These are phyloP conservation scores for Micractinium conductrix DNA, from an alignment of 139 green algal genomes.

Conservation along the genomic window DNA sequence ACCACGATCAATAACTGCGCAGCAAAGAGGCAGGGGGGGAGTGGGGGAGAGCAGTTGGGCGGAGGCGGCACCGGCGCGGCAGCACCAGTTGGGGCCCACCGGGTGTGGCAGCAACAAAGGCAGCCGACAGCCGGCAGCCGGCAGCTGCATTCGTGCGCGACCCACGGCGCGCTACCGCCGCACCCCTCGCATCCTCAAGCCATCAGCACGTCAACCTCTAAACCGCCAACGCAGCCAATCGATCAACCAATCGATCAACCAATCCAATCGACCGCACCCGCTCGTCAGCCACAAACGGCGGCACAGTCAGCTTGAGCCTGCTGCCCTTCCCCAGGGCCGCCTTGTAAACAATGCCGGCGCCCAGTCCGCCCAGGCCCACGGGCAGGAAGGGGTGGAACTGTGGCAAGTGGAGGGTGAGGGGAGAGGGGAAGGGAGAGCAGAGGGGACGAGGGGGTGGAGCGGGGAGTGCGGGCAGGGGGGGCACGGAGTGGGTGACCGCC, in stretches of 20 bases:
- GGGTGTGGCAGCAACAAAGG: no score
- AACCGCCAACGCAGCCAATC: no score
- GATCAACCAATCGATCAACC: no score
- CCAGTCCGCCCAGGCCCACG: conserved; percentile 2
- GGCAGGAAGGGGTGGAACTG: not conserved
- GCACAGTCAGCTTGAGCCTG: not conserved
- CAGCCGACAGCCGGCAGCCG: no score
- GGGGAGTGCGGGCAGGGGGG: no score
- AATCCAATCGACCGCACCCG: not conserved
- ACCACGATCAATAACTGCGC: not conserved
- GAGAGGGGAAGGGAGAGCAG: not conserved
- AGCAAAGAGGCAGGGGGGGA: not conserved
- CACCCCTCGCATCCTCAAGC: no score
- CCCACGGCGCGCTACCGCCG: no score
- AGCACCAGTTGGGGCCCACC: no score
- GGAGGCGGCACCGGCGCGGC: no score
- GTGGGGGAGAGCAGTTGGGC: not conserved
- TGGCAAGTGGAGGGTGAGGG: not conserved
- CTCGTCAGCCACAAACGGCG: not conserved
- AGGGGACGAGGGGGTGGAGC: not conserved
- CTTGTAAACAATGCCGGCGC: conserved; percentile 4
- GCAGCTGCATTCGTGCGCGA: no score
- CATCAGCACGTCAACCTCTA: no score
- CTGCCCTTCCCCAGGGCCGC: not conserved
- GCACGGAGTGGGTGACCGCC: not conserved